These are phyloP conservation scores for Rubia balearica DNA, from an alignment of 305 asterid genomes.

Conservation along the genomic window DNA sequence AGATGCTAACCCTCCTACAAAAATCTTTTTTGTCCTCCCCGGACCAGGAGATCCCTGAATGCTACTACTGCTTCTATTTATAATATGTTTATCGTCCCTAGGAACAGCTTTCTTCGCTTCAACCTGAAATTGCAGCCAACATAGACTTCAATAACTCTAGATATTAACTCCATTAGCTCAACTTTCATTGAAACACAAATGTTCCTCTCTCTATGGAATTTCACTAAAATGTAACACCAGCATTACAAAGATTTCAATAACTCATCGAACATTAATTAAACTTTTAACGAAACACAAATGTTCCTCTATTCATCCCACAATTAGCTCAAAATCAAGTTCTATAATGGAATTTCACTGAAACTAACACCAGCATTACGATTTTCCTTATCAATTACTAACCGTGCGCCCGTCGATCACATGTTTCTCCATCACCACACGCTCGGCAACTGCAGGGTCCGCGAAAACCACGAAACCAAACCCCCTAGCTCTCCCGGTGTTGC, in stretches of 20 bases:
- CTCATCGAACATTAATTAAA: background rate
- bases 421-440: constrained; percentile 62
- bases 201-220: no score
- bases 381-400: constrained; percentile 41
- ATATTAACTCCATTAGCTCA: background rate
- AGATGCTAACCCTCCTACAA: constrained; percentile 85
- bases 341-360: background rate
- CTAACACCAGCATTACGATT: background rate
- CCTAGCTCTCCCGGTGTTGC: constrained; percentile 80
- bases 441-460: constrained; percentile 75
- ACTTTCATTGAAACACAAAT: background rate
- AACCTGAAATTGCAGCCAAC: constrained; percentile 42
- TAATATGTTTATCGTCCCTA: constrained; percentile 49
- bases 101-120: constrained; percentile 89
- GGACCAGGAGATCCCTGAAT: constrained; percentile 70
- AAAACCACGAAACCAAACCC: constrained; percentile 85
- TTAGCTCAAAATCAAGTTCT: background rate
- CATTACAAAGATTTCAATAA: constrained; percentile 6
- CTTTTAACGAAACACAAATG: background rate
- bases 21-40: constrained; percentile 61
- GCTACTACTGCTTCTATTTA: constrained; percentile 34
- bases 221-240: no score
- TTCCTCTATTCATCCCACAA: background rate
- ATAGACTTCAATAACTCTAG: constrained; percentile 4
- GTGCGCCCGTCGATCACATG: constrained; percentile 78